A percentile compares a stretch with the other conserved stretches of the same genome.
Evolutionary conservation across 768 basidiomycete species (phyloP).

Genomic region (Leccinum barrowsii): DNA sequence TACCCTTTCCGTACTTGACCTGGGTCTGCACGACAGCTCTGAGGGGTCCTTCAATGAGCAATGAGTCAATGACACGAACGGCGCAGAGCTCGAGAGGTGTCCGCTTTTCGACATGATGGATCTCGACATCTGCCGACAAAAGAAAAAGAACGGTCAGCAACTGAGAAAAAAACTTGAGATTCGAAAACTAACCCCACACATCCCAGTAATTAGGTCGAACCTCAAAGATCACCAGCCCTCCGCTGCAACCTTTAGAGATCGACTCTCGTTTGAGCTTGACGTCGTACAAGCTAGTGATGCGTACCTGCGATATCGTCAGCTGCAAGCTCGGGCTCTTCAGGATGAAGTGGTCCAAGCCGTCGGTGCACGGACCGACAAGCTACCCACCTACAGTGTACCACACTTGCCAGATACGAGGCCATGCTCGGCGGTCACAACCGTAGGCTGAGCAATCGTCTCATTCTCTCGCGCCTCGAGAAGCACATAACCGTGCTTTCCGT

Average conservation of each 20-base stretch:
- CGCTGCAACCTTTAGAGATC: conserved; percentile 65
- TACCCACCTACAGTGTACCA: too few species aligned
- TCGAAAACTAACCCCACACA: conserved; percentile 62
- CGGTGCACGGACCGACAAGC: conserved; percentile 14
- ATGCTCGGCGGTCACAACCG: too few species aligned
- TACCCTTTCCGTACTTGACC: conserved; percentile 72
- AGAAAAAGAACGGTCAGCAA: neutral
- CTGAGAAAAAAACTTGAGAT: neutral
- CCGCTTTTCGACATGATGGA: conserved; percentile 89
- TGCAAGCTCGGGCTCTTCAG: conserved; percentile 69
- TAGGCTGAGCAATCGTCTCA: conserved; percentile 24
- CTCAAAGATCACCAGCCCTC: conserved; percentile 87
- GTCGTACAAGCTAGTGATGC: conserved; percentile 84
- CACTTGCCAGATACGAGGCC: conserved; percentile 10
- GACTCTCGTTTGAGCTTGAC: conserved; percentile 78
- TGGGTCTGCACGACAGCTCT: conserved; percentile 68
- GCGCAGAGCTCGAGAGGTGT: conserved; percentile 61
- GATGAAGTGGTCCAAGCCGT: conserved; percentile 65
- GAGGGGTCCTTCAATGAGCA: conserved; percentile 67
- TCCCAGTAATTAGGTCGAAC: conserved; percentile 88
- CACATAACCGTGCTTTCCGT: too few species aligned
- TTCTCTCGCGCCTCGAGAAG: conserved; percentile 30
- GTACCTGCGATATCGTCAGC: conserved; percentile 73
- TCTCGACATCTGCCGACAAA: conserved; percentile 67
- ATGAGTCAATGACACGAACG: conserved; percentile 48